Conservation (phyloP, 495 filamentous ascomycete genomes). For the Ascodesmis nigricans region DNA sequence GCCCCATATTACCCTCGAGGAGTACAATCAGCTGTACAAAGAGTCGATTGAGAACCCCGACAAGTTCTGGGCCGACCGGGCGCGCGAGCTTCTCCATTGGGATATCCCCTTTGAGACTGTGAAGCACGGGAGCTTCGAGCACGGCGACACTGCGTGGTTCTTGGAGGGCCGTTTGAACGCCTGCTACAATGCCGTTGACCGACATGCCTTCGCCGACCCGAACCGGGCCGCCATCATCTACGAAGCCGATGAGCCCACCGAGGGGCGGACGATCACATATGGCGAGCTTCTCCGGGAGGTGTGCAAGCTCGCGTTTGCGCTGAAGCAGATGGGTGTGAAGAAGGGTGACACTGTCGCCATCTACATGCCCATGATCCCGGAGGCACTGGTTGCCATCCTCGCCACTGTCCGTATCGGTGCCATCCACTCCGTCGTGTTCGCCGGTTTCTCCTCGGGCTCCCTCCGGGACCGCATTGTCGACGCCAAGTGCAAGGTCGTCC, state of each 20-base stretch:
- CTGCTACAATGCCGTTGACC: constrained; percentile 92
- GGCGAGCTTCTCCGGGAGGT: constrained; percentile 86
- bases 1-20: constrained; percentile 51
- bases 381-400: constrained; percentile 76
- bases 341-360: constrained; percentile 96
- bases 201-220: constrained; percentile 82
- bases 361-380: constrained; percentile 97
- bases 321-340: constrained; percentile 86
- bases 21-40: constrained; percentile 85
- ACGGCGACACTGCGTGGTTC: constrained; percentile 89
- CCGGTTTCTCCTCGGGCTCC: constrained; percentile 92
- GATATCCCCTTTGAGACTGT: constrained; percentile 83
- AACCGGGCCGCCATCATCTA: constrained; percentile 92
- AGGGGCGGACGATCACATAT: constrained; percentile 81
- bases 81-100: constrained; percentile 80
- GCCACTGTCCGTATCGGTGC: constrained; percentile 85
- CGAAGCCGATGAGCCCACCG: constrained; percentile 77
- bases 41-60: constrained; percentile 83
- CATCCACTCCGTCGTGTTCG: constrained; percentile 95
- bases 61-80: constrained; percentile 72
- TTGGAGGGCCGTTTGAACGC: constrained; percentile 82
- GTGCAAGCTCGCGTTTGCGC: constrained; percentile 57
- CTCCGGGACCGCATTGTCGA: constrained; percentile 90
- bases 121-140: constrained; percentile 46
- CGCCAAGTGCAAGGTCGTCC: constrained; percentile 71